Base-by-base conservation (phyloP, 2,329 filamentous ascomycete genomes). In the Colletotrichum lupini region DNA sequence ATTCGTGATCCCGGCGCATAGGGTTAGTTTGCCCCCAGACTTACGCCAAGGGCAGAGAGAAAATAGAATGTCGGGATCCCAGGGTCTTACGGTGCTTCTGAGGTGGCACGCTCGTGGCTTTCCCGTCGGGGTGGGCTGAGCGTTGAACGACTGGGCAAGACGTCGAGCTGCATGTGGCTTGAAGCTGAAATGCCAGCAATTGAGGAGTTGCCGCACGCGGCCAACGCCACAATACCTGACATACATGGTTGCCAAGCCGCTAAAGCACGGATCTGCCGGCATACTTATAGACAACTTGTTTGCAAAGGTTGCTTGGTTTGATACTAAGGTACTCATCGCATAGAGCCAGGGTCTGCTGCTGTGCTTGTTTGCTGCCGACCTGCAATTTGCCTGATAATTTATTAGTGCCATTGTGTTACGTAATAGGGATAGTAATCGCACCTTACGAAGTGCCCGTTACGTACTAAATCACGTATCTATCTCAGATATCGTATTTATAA, bases 121-220 rank as follows among this genome's bases (percentile, higher is more conserved):
- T 26, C 28, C 62, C 30, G 22, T 42, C 32, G 16, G 32, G 16
- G 30, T 30, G 52, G 62, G 62, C 52, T 65, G 52, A 22, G 42
- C 62, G 52, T 65, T 65, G 62, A 56, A 42, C 32, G 52, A 42
- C 9, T 22, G 4, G 37, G 16, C 5, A 42, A 19, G 37, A 42
- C 16, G 16, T 56, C 53, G 42, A 12, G 28, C 55, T 56, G 52
- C 52, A 42, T 9, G 62, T 42, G 62, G 62, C 62, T 65, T 65
- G 52, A 22, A 42, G 62, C 62, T 65, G 62, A 65, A 56, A 30
- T 65, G 32, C 49, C 62, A 65, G 22, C 16, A 16, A 9, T 30
- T 16, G 32, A 22, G 22, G 14, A 42, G 30, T 28, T 22, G 32
- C 62, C 52, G 62, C 52, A 42, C 9, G 52, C 52, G 22, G 52